A percentile compares a stretch with the other conserved stretches of the same genome.
Evolutionary conservation across 495 filamentous ascomycete species (phyloP).

Genomic region (Penicillium tannophilum): DNA sequence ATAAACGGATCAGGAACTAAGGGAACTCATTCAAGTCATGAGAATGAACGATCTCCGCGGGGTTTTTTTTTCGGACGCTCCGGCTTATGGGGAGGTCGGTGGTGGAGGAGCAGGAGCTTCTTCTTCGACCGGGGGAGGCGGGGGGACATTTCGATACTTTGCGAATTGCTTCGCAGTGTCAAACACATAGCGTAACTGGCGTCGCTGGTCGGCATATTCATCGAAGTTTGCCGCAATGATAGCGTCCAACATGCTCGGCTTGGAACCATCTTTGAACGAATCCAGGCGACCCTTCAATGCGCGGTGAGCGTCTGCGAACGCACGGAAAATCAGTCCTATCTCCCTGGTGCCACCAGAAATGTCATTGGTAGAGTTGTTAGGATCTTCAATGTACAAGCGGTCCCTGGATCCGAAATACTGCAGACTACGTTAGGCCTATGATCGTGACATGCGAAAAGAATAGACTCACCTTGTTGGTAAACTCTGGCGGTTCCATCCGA

Average conservation of each 20-base stretch:
- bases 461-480: slow-evolving; percentile 69
- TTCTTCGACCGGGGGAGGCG: slow-evolving; percentile 20
- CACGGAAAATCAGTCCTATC: slow-evolving; percentile 58
- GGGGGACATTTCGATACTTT: slow-evolving; percentile 28
- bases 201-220: slow-evolving; percentile 65
- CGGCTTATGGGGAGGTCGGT: background rate
- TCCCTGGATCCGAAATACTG: slow-evolving; percentile 38
- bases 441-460: background rate
- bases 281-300: slow-evolving; percentile 60
- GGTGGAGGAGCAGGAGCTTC: slow-evolving; percentile 17
- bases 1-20: slow-evolving; percentile 4
- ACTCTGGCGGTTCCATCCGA: slow-evolving; percentile 68
- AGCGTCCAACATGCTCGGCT: slow-evolving; percentile 59
- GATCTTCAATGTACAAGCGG: slow-evolving; percentile 80
- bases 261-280: slow-evolving; percentile 13
- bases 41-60: background rate
- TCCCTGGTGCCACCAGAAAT: slow-evolving; percentile 79
- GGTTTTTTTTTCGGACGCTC: background rate
- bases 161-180: slow-evolving; percentile 43
- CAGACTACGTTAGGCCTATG: background rate
- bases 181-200: slow-evolving; percentile 50
- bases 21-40: slow-evolving; percentile 15
- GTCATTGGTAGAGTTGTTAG: slow-evolving; percentile 80
- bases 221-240: slow-evolving; percentile 74
- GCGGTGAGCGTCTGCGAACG: slow-evolving; percentile 65